phyloP scores from a whole-genome alignment of 805 yeast genomes.

The Lipomyces sp. region DNA sequence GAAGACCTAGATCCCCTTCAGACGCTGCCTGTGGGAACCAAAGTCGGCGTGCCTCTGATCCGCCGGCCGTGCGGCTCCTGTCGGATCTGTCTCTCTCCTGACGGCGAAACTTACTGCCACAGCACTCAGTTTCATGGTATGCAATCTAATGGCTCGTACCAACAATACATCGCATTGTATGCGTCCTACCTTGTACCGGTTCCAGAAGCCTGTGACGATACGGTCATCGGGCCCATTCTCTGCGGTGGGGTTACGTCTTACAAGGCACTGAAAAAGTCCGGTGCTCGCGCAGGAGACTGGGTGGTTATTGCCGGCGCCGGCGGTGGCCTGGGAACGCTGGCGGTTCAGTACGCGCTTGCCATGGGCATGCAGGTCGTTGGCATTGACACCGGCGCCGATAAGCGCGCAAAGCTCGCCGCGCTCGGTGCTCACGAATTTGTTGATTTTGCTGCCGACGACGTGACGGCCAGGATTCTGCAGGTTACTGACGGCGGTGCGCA shows the following conservation, averaged over 20 bases:
- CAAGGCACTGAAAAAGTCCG: slow-evolving; percentile 82
- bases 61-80: slow-evolving; percentile 32
- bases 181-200: slow-evolving; percentile 66
- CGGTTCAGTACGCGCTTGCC: slow-evolving; percentile 69
- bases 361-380: slow-evolving; percentile 71
- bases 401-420: slow-evolving; percentile 50
- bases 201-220: slow-evolving; percentile 70
- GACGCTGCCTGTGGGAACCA: slow-evolving; percentile 29
- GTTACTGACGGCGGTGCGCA: slow-evolving; percentile 33
- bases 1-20: slow-evolving; percentile 22
- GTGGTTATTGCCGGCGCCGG: slow-evolving; percentile 75
- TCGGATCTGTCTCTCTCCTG: slow-evolving; percentile 1
- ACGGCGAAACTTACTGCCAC: slow-evolving; percentile 26
- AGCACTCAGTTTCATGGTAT: slow-evolving; percentile 53
- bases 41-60: slow-evolving; percentile 34
- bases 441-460: slow-evolving; percentile 47
- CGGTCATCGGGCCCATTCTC: slow-evolving; percentile 72
- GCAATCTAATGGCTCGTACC: slow-evolving; percentile 59
- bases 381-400: slow-evolving; percentile 66
- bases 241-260: slow-evolving; percentile 91
- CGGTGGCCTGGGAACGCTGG: slow-evolving; percentile 74
- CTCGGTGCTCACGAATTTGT: slow-evolving; percentile 62
- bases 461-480: slow-evolving; percentile 36
- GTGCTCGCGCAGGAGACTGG: slow-evolving; percentile 65
- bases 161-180: slow-evolving; percentile 49